Evolutionary conservation across 306 rosid genomes (phyloP), one percentile per base, ranked within the genome.

Genomic region (Acacia crassicarpa): DNA sequence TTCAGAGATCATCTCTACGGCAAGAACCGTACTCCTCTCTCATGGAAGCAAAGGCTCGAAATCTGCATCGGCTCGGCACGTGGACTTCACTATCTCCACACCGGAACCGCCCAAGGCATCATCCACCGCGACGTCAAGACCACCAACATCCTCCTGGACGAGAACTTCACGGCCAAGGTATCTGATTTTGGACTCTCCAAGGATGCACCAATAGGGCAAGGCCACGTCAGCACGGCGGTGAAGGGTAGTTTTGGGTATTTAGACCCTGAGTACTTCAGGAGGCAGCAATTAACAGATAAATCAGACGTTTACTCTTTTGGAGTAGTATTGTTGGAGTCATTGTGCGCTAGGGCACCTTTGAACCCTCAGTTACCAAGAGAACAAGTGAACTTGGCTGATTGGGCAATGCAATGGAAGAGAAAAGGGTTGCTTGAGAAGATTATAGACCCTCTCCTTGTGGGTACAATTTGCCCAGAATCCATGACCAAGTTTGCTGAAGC

Each of bases 391-490:
- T 81, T 90, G 67, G 93, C 93, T 0, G 93, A 90, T 23, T 90
- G 90, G 91, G 93, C 85, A 0, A 88, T 90, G 93, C 93, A 90
- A 23, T 88, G 93, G 91, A 88, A 90, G 83, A 88, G 87, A 15
- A 90, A 90, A 23, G 93, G 91, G 17, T 49, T 90, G 44, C 72
- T 90, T 33, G 93, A 90, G 62, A 90, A 90, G 79, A 84, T 90
- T 75, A 88, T 84, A 9, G 93, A 90, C 66, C 93, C 93, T 75
- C 41, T 11, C 0, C 89, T 90, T 9, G 62, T 90, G 11, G 91
- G 91, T 0, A 65, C 80, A 0, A 83, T 88, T 20, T 88, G 83
- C 49, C 93, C 91, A 3, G 90, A 90, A 46, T 90, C 93, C 0
- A 58, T 90, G 93, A 90, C 84, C 85, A 90, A 90, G 63, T 88